Conservation (phyloP, 2,329 filamentous ascomycete species). For the Botrytis squamosa region DNA sequence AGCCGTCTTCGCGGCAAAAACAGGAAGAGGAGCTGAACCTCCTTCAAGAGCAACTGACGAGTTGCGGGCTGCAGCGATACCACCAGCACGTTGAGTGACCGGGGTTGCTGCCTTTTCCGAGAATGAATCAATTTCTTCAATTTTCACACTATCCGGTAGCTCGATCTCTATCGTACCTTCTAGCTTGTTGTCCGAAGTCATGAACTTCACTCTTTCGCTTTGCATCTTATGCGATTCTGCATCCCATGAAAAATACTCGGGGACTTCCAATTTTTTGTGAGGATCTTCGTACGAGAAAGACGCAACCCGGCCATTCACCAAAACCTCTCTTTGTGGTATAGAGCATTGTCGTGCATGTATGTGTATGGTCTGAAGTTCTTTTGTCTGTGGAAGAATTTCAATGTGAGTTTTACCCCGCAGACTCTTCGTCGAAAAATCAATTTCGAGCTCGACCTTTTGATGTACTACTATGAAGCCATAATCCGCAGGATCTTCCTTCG, state of each 20-base stretch:
- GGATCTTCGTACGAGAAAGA: conserved; percentile 52
- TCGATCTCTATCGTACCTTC: conserved; percentile 58
- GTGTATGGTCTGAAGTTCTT: conserved; percentile 56
- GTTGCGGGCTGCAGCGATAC: conserved; percentile 26
- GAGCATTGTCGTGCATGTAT: conserved; percentile 63
- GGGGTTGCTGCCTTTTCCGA: conserved; percentile 49
- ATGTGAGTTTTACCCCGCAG: conserved; percentile 80
- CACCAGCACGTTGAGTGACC: conserved; percentile 43
- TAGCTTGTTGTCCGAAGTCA: conserved; percentile 40
- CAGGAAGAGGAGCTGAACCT: conserved; percentile 39
- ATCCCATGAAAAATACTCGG: conserved; percentile 59
- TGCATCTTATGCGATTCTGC: conserved; percentile 74
- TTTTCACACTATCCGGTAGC: conserved; percentile 59
- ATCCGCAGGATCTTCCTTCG: conserved; percentile 21
- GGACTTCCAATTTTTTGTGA: conserved; percentile 63
- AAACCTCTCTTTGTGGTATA: conserved; percentile 55
- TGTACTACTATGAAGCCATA: conserved; percentile 60
- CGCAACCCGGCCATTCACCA: conserved; percentile 45
- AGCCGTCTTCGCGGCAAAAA: conserved; percentile 39
- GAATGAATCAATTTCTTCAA: conserved; percentile 58
- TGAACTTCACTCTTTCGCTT: conserved; percentile 58
- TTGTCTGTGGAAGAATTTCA: conserved; percentile 58
- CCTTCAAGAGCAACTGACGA: conserved; percentile 40
- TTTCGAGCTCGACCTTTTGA: conserved; percentile 85
- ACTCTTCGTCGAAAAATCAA: conserved; percentile 76